Conservation (phyloP, 371 early-diverging fungal species). For the Mortierella sp. region DNA sequence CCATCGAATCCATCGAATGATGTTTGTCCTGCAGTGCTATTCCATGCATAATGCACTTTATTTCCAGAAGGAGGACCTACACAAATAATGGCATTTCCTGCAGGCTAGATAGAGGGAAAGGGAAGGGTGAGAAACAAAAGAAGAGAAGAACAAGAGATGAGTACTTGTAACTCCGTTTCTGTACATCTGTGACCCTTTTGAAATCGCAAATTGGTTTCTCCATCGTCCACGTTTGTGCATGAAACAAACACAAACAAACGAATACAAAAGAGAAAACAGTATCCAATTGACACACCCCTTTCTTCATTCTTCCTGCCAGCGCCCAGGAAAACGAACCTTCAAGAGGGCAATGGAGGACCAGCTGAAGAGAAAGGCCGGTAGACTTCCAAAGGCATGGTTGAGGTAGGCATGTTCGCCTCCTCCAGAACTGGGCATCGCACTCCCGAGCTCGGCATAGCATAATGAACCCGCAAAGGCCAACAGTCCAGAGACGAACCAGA, state of each 20-base stretch:
- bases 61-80: conserved; percentile 25
- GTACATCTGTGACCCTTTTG: neutral
- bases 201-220: conserved; percentile 4
- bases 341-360: conserved; percentile 78
- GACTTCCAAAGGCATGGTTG: conserved; percentile 80
- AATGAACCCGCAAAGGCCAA: conserved; percentile 83
- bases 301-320: no score
- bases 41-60: neutral
- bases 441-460: conserved; percentile 89
- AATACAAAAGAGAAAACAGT: neutral
- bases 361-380: conserved; percentile 87
- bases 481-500: conserved; percentile 85
- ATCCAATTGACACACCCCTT: neutral
- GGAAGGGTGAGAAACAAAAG: conserved; percentile 13
- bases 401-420: conserved; percentile 89
- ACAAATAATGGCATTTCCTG: conserved; percentile 82
- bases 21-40: neutral
- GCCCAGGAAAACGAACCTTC: conserved; percentile 63
- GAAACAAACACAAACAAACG: neutral
- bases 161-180: conserved; percentile 1
- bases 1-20: neutral
- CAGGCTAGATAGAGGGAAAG: conserved; percentile 63
- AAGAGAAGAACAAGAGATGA: neutral
- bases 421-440: conserved; percentile 87
- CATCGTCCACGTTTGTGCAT: neutral